phyloP scores from a whole-genome alignment of 192 early-diverging fungal species.

The Piromyces finnis region DNA sequence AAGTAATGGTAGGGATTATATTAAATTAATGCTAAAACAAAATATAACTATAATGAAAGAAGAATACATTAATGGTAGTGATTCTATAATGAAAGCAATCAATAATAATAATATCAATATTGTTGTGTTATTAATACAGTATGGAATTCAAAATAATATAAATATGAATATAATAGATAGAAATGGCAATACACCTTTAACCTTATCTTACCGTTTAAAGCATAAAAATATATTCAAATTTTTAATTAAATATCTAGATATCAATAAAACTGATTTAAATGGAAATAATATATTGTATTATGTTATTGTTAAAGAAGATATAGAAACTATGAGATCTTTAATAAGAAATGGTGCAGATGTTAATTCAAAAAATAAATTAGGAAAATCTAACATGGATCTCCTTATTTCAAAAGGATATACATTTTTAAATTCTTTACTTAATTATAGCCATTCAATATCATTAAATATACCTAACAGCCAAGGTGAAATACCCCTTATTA shows the following conservation, averaged over 20 bases:
- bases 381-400: background rate
- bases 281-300: background rate
- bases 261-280: background rate
- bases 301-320: background rate
- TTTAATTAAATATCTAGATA: background rate
- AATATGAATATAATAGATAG: background rate
- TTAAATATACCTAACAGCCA: background rate
- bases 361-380: background rate
- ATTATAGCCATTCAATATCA: background rate
- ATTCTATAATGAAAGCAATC: background rate
- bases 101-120: background rate
- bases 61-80: background rate
- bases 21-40: background rate
- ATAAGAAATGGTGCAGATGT: background rate
- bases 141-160: background rate
- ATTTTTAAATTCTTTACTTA: background rate
- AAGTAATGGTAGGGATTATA: background rate
- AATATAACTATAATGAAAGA: background rate
- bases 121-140: background rate
- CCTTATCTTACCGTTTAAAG: background rate
- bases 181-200: background rate
- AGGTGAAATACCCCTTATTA: background rate
- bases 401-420: background rate
- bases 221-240: background rate
- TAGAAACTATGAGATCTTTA: background rate